Evolutionary conservation across 257 asterid genomes (phyloP).

Genomic region (Coffea canephora): DNA sequence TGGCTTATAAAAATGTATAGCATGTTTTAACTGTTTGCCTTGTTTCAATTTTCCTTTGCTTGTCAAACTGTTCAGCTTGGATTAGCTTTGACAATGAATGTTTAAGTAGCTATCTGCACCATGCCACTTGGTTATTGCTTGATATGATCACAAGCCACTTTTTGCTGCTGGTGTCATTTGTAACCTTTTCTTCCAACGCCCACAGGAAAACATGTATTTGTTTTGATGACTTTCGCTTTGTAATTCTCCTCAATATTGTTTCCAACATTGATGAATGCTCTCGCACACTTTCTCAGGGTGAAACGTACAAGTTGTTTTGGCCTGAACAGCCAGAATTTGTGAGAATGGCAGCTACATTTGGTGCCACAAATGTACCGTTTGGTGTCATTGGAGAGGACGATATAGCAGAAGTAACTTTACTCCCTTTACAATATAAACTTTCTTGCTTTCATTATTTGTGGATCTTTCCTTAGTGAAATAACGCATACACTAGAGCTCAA

Average conservation of each 20-base stretch:
- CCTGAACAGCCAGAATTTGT: slow-evolving; percentile 94
- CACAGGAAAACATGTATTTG: background rate
- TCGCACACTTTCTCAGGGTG: slow-evolving; percentile 55
- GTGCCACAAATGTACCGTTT: slow-evolving; percentile 37
- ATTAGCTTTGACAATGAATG: too few species aligned
- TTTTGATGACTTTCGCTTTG: background rate
- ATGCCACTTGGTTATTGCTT: too few species aligned
- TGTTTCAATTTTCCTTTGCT: too few species aligned
- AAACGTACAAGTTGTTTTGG: slow-evolving; percentile 83
- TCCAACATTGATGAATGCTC: background rate
- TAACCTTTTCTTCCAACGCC: background rate
- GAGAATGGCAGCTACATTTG: slow-evolving; percentile 85
- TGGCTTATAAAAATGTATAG: background rate
- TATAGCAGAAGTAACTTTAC: slow-evolving; percentile 56
- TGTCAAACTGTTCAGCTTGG: too few species aligned
- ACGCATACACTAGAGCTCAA: background rate
- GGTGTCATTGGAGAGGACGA: slow-evolving; percentile 97
- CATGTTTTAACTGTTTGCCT: too few species aligned
- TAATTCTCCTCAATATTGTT: background rate
- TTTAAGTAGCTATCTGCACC: too few species aligned
- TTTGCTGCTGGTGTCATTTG: background rate
- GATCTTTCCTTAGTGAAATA: background rate
- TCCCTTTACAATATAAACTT: background rate
- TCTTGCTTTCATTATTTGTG: background rate
- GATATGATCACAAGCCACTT: background rate